Conservation (phyloP, 805 yeast species). For the Suhomyces prunicola region DNA sequence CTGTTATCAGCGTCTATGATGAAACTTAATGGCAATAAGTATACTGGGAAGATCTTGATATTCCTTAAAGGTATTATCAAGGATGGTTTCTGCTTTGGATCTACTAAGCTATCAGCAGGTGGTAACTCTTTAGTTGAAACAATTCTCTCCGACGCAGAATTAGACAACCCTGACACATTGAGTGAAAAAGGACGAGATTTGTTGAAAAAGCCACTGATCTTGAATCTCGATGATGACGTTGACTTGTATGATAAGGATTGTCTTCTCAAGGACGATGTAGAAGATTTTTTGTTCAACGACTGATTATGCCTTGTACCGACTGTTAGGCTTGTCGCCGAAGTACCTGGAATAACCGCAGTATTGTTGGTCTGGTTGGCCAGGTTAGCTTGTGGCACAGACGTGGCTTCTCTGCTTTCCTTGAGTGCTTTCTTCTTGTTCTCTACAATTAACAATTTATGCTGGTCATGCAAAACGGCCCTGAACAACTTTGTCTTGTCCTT, state of each 20-base stretch:
- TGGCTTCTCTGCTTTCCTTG: slow-evolving; percentile 13
- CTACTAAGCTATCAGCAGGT: slow-evolving; percentile 38
- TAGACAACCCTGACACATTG: slow-evolving; percentile 34
- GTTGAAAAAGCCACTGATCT: slow-evolving; percentile 55
- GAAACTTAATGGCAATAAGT: slow-evolving; percentile 46
- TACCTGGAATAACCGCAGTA: neutral
- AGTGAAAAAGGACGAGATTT: slow-evolving; percentile 62
- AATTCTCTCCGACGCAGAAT: slow-evolving; percentile 40
- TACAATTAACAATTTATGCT: slow-evolving; percentile 25
- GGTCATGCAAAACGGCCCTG: slow-evolving; percentile 28
- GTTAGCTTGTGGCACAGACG: neutral
- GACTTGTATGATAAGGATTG: slow-evolving; percentile 41
- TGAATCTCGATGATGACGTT: slow-evolving; percentile 40
- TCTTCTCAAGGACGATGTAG: slow-evolving; percentile 29
- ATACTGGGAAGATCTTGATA: slow-evolving; percentile 50
- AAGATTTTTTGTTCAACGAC: slow-evolving; percentile 26
- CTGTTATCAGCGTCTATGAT: slow-evolving; percentile 44
- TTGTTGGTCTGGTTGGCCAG: neutral
- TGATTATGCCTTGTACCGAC: slow-evolving; percentile 5
- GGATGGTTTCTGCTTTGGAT: slow-evolving; percentile 50
- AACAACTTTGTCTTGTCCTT: slow-evolving; percentile 27
- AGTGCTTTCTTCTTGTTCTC: slow-evolving; percentile 33
- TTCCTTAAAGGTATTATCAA: slow-evolving; percentile 45
- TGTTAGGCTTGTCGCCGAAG: neutral
- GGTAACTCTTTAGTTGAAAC: slow-evolving; percentile 61